Percentiles rank a stretch among this genome's conserved stretches.
phyloP scores from a whole-genome alignment of 495 filamentous ascomycete genomes.

The Xylaria palmicola region DNA sequence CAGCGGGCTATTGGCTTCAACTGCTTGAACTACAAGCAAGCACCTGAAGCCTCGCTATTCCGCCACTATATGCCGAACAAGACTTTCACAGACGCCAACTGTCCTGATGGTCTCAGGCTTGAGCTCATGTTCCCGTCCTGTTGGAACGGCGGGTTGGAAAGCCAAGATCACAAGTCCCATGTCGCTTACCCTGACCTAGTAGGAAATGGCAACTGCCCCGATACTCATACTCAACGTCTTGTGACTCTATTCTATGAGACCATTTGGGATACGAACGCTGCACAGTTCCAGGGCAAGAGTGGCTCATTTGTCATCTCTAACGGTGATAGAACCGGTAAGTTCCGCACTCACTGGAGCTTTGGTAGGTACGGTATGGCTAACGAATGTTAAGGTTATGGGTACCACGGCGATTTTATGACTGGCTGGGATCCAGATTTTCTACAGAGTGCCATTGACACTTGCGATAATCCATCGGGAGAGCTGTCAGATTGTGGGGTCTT shows the following conservation, averaged over 20 bases:
- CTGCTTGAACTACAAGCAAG: constrained; percentile 72
- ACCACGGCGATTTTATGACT: constrained; percentile 83
- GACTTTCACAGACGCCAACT: constrained; percentile 71
- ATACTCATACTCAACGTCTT: constrained; percentile 65
- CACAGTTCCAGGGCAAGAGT: constrained; percentile 56
- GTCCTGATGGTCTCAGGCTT: constrained; percentile 70
- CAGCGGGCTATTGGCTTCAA: constrained; percentile 91
- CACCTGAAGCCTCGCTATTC: constrained; percentile 67
- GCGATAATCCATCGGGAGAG: constrained; percentile 50
- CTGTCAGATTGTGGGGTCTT: constrained; percentile 59
- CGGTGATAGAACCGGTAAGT: constrained; percentile 71
- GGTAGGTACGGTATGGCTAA: constrained; percentile 9
- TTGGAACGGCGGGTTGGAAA: constrained; percentile 75
- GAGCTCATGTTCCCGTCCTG: constrained; percentile 91
- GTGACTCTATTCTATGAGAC: constrained; percentile 83
- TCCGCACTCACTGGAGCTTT: background rate
- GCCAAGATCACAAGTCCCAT: constrained; percentile 64
- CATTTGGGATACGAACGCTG: constrained; percentile 71
- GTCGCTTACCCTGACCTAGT: constrained; percentile 76
- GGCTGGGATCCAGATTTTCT: constrained; percentile 71
- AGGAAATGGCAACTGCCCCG: constrained; percentile 74
- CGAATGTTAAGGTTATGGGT: constrained; percentile 63
- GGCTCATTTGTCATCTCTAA: constrained; percentile 81
- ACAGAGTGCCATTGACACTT: constrained; percentile 57
- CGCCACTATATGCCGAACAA: constrained; percentile 82